These are phyloP conservation scores for Ustilago cynodontis DNA, from an alignment of 1,284 basidiomycete species.

Conservation along the genomic window DNA sequence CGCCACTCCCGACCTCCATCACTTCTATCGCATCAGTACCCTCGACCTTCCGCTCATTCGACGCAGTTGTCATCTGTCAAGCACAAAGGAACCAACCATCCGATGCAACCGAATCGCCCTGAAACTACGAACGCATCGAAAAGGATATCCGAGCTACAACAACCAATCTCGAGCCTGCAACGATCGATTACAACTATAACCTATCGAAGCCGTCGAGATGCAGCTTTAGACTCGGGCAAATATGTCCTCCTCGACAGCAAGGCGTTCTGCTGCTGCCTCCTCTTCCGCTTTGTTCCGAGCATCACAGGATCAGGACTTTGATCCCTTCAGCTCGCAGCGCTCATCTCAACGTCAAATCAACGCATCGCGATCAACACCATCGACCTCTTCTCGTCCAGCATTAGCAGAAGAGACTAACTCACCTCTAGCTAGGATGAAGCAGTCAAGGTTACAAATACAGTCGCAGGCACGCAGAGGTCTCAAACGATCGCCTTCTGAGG, in stretches of 20 bases:
- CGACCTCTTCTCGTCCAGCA: constrained; percentile 13
- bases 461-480: constrained; percentile 18
- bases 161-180: not conserved
- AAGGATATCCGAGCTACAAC: not conserved
- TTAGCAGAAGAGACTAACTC: constrained; percentile 32
- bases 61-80: not conserved
- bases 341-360: constrained; percentile 7
- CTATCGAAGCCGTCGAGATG: constrained; percentile 7
- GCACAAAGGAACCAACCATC: not conserved
- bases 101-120: not conserved
- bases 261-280: constrained; percentile 10
- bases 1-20: not conserved
- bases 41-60: not conserved
- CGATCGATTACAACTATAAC: not conserved
- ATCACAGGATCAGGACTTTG: constrained; percentile 41
- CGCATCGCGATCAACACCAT: not conserved
- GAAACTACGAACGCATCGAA: not conserved
- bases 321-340: constrained; percentile 17
- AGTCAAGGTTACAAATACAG: constrained; percentile 21
- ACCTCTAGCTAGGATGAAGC: constrained; percentile 16
- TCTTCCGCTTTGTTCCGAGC: constrained; percentile 22
- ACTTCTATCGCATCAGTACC: not conserved
- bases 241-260: constrained; percentile 20
- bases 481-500: constrained; percentile 31
- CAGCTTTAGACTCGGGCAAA: constrained; percentile 5